Base-by-base conservation (phyloP, 164 flowering plant species). In the Sextonia rubra region DNA sequence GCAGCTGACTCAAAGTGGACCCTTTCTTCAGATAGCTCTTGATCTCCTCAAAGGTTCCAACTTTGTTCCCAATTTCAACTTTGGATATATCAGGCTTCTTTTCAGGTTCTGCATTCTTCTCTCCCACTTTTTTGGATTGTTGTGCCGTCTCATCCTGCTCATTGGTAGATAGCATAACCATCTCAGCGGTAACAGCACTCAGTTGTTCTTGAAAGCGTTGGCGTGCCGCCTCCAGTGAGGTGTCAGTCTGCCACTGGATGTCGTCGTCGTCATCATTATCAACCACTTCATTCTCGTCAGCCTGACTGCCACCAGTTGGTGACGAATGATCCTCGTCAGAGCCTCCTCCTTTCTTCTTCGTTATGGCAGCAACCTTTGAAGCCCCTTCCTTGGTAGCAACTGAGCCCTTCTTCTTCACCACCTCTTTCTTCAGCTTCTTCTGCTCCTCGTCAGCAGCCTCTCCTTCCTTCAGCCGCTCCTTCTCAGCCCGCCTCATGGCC, bases 401-500 rank as follows among this genome's bases (percentile, higher is more conserved):
- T 4, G 74, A 66, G 20, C 32, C 17, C 1, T 68, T 73, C 71
- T 88, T 91, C 78, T 87, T 88, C 84, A 87, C 89, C 47, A 27
- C 83, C 47, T 90, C 94, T 69, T 90, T 93, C 71, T 87, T 90
- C 23, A 84, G 58, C 78, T 89, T 91, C 83, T 89, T 90, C 79
- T 23, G 82, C 78, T 87, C 98, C 78, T 88, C 97, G 77, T 93
- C 98, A 56, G 91, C 97, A 32, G 87, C 91, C 71, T 93, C 97
- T 12, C 98, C 98, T 79, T 91, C 98, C 83, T 91, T 93, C 25
- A 93, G 84, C 11, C 97, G 78, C 82, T 93, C 98, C 78, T 90
- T 93, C 85, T 93, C 98, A 64, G 98, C 97, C 71, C 91, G 86
- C 82, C 98, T 88, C 96, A 91, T 82, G 22, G 93, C 90, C 78